Conservation (phyloP, 257 asterid genomes). For the Scutellaria barbata region DNA sequence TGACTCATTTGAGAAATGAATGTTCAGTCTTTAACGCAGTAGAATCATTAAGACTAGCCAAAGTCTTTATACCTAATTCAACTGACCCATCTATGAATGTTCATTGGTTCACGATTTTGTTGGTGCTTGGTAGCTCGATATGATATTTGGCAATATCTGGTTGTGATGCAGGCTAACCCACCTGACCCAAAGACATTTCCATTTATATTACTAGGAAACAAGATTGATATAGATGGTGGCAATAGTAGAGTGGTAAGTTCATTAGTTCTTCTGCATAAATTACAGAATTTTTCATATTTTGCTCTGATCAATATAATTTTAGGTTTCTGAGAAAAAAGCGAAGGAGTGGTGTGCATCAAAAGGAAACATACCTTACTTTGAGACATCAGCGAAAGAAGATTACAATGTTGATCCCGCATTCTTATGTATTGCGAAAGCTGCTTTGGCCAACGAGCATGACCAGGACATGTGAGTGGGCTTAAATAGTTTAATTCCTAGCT, state of each 20-base stretch:
- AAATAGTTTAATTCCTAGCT: not conserved
- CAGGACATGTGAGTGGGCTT: conserved; percentile 85
- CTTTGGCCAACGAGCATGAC: conserved; percentile 87
- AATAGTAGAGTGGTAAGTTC: conserved; percentile 94
- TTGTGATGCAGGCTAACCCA: conserved; percentile 87
- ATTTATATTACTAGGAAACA: conserved; percentile 94
- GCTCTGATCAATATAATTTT: conserved; percentile 35
- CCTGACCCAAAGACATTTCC: conserved; percentile 87
- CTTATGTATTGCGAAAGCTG: conserved; percentile 89
- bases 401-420: conserved; percentile 92
- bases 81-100: not conserved
- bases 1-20: conserved; percentile 2
- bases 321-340: conserved; percentile 97
- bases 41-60: not conserved
- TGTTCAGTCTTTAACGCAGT: not conserved
- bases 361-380: conserved; percentile 94
- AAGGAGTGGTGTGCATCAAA: conserved; percentile 98
- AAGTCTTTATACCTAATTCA: conserved; percentile 4
- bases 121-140: not conserved
- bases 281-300: conserved; percentile 2
- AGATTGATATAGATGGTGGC: conserved; percentile 97
- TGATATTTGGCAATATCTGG: conserved; percentile 34
- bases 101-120: not conserved
- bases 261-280: conserved; percentile 20
- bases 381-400: conserved; percentile 99